Evolutionary conservation across 2,329 filamentous ascomycete species (phyloP), one percentile per base, ranked within the genome.

Genomic region (Diaporthe helianthi): DNA sequence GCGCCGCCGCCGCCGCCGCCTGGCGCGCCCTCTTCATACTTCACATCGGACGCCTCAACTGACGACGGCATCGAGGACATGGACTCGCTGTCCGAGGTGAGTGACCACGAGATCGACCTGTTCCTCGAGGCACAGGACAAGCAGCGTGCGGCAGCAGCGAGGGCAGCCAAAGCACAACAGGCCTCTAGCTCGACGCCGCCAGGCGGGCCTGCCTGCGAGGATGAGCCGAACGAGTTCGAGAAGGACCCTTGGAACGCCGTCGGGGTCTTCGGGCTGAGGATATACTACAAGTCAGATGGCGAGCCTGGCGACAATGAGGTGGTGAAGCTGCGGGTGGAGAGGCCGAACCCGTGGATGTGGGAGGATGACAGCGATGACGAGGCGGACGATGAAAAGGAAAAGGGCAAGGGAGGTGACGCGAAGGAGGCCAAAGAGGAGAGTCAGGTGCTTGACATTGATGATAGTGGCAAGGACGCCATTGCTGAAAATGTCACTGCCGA

Each of bases 161-260:
- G 41, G n/a, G 53, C 41, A 7, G 67, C 49, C 44, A 22, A 52
- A 65, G 26, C 51, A 13, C 44, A 58, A 49, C n/a, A 66, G 52
- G 36, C 49, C n/a, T 44, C 68, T 33, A 60, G 65, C n/a, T 67
- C 68, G n/a, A 53, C 55, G 29, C 66, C 49, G 60, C 53, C 58
- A 38, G 22, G 24, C 26, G 47, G 26, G 4, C 38, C 54, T 5
- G 53, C 77, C 2, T 76, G 80, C 8, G 83, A 85, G 33, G 81
- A 83, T 26, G 79, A 80, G 33, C 31, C 67, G 41, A 83, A 84
- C 70, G 83, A 86, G 67, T 84, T 83, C 41, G 83, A 86, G 73
- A 80, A 79, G 38, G 83, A 88, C 33, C 84, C 86, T 0, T 90
- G 88, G 88, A 90, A 90, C 74, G 87, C 88, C 0, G 82, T 90